Conservation (phyloP, 495 filamentous ascomycete species). For the Niebla homalea region DNA sequence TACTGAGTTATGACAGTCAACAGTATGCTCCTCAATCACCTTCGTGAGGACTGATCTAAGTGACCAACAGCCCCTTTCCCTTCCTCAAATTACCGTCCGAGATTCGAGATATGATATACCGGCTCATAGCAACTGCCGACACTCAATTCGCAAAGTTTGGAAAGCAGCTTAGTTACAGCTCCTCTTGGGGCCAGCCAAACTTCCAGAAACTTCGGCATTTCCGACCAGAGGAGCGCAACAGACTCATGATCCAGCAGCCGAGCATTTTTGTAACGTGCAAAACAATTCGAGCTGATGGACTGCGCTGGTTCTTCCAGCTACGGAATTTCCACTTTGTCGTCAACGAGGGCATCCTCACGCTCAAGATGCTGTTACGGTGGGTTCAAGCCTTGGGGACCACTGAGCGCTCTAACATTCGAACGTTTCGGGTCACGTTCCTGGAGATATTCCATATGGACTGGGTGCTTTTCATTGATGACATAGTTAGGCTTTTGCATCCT, state of each 20-base stretch:
- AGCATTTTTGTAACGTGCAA: background rate
- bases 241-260: slow-evolving; percentile 2
- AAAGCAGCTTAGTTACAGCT: background rate
- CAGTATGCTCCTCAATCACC: background rate
- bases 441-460: background rate
- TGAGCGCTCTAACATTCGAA: background rate
- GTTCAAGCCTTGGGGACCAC: background rate
- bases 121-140: background rate
- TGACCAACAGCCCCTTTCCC: background rate
- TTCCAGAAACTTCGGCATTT: too few relatives aligned
- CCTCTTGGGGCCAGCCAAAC: too few relatives aligned
- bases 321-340: background rate
- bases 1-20: background rate
- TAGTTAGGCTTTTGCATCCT: background rate
- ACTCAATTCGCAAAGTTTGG: background rate
- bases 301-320: background rate
- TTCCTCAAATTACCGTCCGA: background rate
- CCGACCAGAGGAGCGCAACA: background rate
- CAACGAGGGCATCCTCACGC: background rate
- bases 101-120: slow-evolving; percentile 6
- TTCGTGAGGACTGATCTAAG: background rate
- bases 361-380: background rate
- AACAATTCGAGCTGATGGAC: background rate
- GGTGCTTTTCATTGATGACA: background rate
- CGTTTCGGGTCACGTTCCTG: background rate